Percentiles rank a stretch among this genome's conserved stretches.
Conservation (phyloP, 192 early-diverging fungal species). For the Coemansia sp. region DNA sequence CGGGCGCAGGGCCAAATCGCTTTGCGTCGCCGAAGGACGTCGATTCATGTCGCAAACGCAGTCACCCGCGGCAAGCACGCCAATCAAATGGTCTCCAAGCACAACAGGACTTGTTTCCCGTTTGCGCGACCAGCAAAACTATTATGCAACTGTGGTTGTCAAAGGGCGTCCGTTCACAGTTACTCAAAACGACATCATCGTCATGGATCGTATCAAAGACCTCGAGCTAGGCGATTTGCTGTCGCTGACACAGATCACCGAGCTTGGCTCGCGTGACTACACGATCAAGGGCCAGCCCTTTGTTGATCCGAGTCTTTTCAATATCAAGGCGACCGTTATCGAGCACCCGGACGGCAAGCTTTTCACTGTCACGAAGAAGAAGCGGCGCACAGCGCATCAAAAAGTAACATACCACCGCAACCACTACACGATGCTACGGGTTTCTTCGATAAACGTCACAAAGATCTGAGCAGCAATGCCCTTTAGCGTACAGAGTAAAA, state of each 20-base stretch:
- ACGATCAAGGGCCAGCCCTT: constrained; percentile 85
- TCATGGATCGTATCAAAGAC: constrained; percentile 79
- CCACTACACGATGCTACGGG: constrained; percentile 70
- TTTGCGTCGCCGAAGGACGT: neutral
- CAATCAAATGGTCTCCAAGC: constrained; percentile 33
- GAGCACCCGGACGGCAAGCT: constrained; percentile 83
- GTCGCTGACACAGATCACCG: constrained; percentile 78
- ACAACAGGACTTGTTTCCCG: constrained; percentile 36
- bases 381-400: constrained; percentile 74
- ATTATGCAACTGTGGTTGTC: constrained; percentile 88
- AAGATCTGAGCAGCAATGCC: constrained; percentile 20
- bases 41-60: neutral
- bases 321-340: constrained; percentile 81
- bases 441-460: constrained; percentile 67
- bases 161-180: constrained; percentile 85
- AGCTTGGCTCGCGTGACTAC: constrained; percentile 81
- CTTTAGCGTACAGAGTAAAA: neutral
- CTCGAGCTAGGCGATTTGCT: constrained; percentile 86
- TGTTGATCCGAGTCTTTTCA: constrained; percentile 68
- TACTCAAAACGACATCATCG: constrained; percentile 82
- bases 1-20: constrained; percentile 1
- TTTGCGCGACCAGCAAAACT: constrained; percentile 65
- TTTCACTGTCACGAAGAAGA: constrained; percentile 74
- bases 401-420: constrained; percentile 68
- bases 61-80: constrained; percentile 7